Evolutionary conservation across 371 early-diverging fungal genomes (phyloP).

Genomic region (Mucor circinelloides): DNA sequence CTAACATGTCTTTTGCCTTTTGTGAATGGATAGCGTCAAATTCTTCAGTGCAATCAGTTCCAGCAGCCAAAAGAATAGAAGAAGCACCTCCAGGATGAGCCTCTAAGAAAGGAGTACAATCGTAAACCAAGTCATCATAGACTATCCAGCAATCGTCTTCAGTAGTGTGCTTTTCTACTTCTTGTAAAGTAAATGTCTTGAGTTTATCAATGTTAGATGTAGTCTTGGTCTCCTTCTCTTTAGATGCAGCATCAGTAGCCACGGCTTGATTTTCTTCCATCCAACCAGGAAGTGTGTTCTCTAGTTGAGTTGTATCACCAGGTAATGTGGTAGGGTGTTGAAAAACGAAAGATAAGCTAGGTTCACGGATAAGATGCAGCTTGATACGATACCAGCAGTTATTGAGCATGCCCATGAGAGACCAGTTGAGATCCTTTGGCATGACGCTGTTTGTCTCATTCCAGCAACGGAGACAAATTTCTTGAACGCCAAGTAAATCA

Average conservation of each 20-base stretch:
- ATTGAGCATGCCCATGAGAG: slow-evolving; percentile 84
- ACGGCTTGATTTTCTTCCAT: slow-evolving; percentile 25
- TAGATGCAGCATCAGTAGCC: slow-evolving; percentile 33
- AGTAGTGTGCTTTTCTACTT: slow-evolving; percentile 60
- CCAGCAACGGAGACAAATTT: slow-evolving; percentile 74
- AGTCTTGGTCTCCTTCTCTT: not conserved
- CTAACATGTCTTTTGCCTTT: slow-evolving; percentile 51
- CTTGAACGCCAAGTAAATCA: slow-evolving; percentile 51
- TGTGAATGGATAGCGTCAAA: slow-evolving; percentile 90
- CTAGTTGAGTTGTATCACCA: slow-evolving; percentile 4
- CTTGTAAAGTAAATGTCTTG: slow-evolving; percentile 54
- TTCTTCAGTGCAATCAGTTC: slow-evolving; percentile 80
- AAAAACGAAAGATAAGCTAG: slow-evolving; percentile 35
- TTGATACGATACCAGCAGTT: slow-evolving; percentile 73
- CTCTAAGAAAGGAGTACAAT: slow-evolving; percentile 72
- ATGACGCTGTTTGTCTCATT: slow-evolving; percentile 76
- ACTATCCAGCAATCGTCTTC: slow-evolving; percentile 66
- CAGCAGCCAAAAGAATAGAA: slow-evolving; percentile 53
- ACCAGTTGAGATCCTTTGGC: slow-evolving; percentile 77
- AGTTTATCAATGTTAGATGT: slow-evolving; percentile 16
- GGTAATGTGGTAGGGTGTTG: slow-evolving; percentile 54
- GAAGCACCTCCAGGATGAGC: slow-evolving; percentile 61
- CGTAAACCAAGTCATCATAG: slow-evolving; percentile 82
- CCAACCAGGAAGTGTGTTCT: slow-evolving; percentile 9
- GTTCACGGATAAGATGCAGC: slow-evolving; percentile 31